phyloP scores from a whole-genome alignment of 2,329 filamentous ascomycete species.

The Ceratocystis colombiana region DNA sequence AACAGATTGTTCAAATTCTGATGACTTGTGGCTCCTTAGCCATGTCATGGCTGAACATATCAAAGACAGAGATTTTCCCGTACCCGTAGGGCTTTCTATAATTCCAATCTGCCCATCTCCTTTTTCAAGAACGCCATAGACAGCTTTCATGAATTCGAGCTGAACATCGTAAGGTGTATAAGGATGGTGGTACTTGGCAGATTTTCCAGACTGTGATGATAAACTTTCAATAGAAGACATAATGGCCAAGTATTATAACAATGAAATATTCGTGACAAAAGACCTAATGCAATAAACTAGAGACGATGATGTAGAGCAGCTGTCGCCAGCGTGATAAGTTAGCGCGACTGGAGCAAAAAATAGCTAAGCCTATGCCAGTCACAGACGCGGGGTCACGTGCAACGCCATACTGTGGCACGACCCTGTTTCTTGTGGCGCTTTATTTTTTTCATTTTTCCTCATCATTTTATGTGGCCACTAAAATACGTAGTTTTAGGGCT shows the following conservation, averaged over 20 bases:
- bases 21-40: slow-evolving; percentile 71
- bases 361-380: background rate
- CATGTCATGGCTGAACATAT: slow-evolving; percentile 85
- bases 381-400: slow-evolving; percentile 21
- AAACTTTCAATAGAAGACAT: background rate
- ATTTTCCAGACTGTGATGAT: slow-evolving; percentile 10
- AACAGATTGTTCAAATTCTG: slow-evolving; percentile 44
- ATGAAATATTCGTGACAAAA: background rate
- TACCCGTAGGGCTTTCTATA: slow-evolving; percentile 87
- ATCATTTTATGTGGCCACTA: slow-evolving; percentile 8
- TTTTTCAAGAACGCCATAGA: slow-evolving; percentile 65
- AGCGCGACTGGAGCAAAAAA: background rate
- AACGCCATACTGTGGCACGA: background rate
- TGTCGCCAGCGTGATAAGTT: background rate
- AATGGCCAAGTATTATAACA: background rate
- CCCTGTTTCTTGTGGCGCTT: slow-evolving; percentile 8
- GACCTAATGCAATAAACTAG: background rate
- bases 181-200: slow-evolving; percentile 67
- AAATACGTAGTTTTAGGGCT: slow-evolving; percentile 22
- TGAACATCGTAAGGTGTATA: slow-evolving; percentile 83
- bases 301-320: background rate
- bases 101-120: slow-evolving; percentile 70
- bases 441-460: slow-evolving; percentile 14
- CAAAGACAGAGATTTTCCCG: slow-evolving; percentile 81
- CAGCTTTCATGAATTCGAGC: slow-evolving; percentile 71